Percentiles rank a stretch among this genome's conserved stretches.
Evolutionary conservation across 352 stramenopile genomes (phyloP).

Genomic region (Halophytophthora polymorphica): DNA sequence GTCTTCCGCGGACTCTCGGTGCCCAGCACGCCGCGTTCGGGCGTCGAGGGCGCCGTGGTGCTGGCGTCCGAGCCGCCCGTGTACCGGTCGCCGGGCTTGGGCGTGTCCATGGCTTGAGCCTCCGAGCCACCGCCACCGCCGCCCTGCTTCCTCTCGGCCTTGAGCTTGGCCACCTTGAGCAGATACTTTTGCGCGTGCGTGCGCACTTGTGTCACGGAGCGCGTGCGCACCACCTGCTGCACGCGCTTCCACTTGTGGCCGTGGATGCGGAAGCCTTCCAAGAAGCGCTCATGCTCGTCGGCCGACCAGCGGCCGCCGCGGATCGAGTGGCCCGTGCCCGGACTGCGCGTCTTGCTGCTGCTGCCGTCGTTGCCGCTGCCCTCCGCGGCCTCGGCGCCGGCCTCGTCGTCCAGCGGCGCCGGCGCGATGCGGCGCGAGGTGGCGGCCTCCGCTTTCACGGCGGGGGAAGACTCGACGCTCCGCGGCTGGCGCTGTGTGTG

Average conservation of each 20-base stretch:
- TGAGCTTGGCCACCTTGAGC: constrained; percentile 88
- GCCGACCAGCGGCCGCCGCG: constrained; percentile 81
- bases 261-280: constrained; percentile 82
- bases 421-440: constrained; percentile 48
- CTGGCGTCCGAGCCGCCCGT: constrained; percentile 12
- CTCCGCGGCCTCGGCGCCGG: constrained; percentile 53
- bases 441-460: constrained; percentile 23
- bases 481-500: constrained; percentile 14
- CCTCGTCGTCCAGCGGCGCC: constrained; percentile 65
- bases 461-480: constrained; percentile 27
- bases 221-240: constrained; percentile 83
- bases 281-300: constrained; percentile 85
- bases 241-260: constrained; percentile 91
- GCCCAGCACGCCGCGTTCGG: constrained; percentile 15
- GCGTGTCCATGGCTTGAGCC: constrained; percentile 19
- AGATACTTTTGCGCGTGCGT: constrained; percentile 89
- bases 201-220: constrained; percentile 86
- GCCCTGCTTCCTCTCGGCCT: constrained; percentile 73
- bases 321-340: constrained; percentile 39
- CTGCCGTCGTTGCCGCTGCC: constrained; percentile 10
- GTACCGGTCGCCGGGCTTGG: no score
- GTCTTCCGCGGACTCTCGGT: constrained; percentile 27
- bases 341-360: no score
- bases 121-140: constrained; percentile 11
- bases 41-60: constrained; percentile 36